phyloP scores from a whole-genome alignment of 1,284 basidiomycete species.

The Ganoderma leucocontextum region DNA sequence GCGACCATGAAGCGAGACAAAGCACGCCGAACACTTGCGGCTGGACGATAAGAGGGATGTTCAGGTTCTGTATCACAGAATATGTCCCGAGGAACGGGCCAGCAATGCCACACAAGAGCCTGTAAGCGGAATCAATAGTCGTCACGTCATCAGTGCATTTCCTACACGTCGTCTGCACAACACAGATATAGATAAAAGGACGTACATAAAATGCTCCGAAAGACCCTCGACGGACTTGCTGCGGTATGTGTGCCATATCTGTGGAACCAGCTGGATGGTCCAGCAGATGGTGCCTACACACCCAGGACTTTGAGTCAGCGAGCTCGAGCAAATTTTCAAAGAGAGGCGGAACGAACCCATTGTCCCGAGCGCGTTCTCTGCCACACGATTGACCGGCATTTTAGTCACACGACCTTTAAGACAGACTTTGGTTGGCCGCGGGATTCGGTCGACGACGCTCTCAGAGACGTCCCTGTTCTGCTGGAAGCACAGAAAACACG shows the following conservation, averaged over 20 bases:
- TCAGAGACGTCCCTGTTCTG: neutral
- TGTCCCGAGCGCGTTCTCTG: constrained; percentile 22
- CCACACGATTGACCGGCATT: constrained; percentile 18
- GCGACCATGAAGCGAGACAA: constrained; percentile 69
- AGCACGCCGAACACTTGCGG: constrained; percentile 78
- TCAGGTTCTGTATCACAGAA: constrained; percentile 70
- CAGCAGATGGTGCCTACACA: constrained; percentile 67
- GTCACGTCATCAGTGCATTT: neutral
- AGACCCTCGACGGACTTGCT: constrained; percentile 77
- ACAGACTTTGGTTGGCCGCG: neutral
- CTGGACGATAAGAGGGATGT: constrained; percentile 78
- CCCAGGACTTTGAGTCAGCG: neutral
- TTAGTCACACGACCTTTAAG: constrained; percentile 1
- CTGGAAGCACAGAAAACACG: neutral
- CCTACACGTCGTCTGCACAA: neutral
- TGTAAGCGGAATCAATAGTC: constrained; percentile 32
- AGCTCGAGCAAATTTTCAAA: too few relatives aligned
- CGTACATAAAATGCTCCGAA: constrained; percentile 74
- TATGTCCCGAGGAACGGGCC: constrained; percentile 76
- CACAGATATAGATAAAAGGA: too few relatives aligned
- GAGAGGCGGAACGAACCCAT: constrained; percentile 10
- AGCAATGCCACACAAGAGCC: constrained; percentile 72
- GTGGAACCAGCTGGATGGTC: constrained; percentile 77
- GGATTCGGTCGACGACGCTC: neutral
- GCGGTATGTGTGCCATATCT: constrained; percentile 78